A percentile compares a stretch with the other conserved stretches of the same genome.
Evolutionary conservation across 305 asterid species (phyloP).

Genomic region (Andrographis paniculata): DNA sequence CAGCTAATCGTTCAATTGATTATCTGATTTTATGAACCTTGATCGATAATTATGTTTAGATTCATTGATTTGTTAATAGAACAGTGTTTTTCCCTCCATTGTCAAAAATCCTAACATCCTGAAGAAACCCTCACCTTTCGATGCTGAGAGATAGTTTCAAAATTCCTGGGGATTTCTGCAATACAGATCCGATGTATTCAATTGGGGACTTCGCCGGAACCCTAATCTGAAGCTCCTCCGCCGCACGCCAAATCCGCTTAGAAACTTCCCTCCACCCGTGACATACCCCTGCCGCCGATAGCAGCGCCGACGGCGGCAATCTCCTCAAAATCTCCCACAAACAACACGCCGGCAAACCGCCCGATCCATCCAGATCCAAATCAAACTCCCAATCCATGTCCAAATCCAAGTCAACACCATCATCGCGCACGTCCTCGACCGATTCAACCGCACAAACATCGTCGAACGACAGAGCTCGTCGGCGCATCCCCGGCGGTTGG

Average conservation of each 20-base stretch:
- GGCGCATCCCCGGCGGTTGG: slow-evolving; percentile 30
- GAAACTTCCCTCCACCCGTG: slow-evolving; percentile 75
- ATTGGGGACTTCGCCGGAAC: slow-evolving; percentile 71
- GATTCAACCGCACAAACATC: slow-evolving; percentile 24
- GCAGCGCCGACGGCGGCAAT: slow-evolving; percentile 61
- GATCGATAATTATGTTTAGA: slow-evolving; percentile 2
- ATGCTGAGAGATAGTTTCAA: slow-evolving; percentile 57
- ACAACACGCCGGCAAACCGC: slow-evolving; percentile 46
- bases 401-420: slow-evolving; percentile 23
- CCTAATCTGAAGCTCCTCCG: slow-evolving; percentile 79
- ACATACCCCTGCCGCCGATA: slow-evolving; percentile 73
- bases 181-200: slow-evolving; percentile 75
- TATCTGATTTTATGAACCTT: neutral
- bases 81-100: neutral
- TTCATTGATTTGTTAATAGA: neutral
- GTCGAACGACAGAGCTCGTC: slow-evolving; percentile 73
- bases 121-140: slow-evolving; percentile 57
- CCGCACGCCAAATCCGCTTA: slow-evolving; percentile 66
- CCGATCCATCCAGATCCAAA: slow-evolving; percentile 44
- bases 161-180: slow-evolving; percentile 83
- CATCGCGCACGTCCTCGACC: neutral
- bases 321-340: slow-evolving; percentile 87
- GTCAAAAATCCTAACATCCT: slow-evolving; percentile 25
- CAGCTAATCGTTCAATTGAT: no score
- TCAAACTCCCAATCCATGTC: slow-evolving; percentile 23